A percentile compares a stretch with the other conserved stretches of the same genome.
phyloP scores from a whole-genome alignment of 2,329 filamentous ascomycete genomes.

The Chrysosporium keratinophilum region DNA sequence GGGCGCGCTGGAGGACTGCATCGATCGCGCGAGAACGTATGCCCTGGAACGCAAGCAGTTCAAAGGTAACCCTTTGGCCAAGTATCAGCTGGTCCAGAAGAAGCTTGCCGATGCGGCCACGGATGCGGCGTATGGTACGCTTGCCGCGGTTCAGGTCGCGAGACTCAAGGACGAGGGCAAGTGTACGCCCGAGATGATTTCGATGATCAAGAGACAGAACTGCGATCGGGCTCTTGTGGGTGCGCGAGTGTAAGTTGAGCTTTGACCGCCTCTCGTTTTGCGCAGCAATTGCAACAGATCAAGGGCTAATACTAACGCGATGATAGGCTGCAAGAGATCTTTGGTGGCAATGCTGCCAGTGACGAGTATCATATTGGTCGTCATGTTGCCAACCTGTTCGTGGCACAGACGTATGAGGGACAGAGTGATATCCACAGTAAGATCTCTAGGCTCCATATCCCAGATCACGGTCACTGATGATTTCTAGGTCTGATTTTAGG shows the following conservation, averaged over 20 bases:
- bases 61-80: slow-evolving; percentile 86
- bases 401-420: slow-evolving; percentile 95
- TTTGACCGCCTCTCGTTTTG: neutral
- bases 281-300: neutral
- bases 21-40: slow-evolving; percentile 70
- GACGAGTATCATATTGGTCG: slow-evolving; percentile 94
- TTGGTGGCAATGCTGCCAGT: slow-evolving; percentile 95
- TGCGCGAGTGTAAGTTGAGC: slow-evolving; percentile 49
- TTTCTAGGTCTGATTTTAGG: slow-evolving; percentile 55
- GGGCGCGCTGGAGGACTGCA: slow-evolving; percentile 86
- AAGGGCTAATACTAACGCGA: neutral
- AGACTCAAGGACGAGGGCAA: slow-evolving; percentile 86
- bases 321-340: slow-evolving; percentile 72
- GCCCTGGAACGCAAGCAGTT: slow-evolving; percentile 92
- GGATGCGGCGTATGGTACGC: slow-evolving; percentile 81
- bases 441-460: slow-evolving; percentile 28
- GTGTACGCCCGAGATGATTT: slow-evolving; percentile 87
- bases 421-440: slow-evolving; percentile 95
- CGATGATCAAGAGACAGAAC: slow-evolving; percentile 94
- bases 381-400: slow-evolving; percentile 91
- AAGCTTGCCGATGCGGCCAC: slow-evolving; percentile 89
- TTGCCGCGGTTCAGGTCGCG: slow-evolving; percentile 83
- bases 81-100: slow-evolving; percentile 96
- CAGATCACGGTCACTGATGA: no score
- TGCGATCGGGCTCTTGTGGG: slow-evolving; percentile 80